Evolutionary conservation across 345 rosid genomes (phyloP), one percentile per base, ranked within the genome.

Genomic region (Pugionium cornutum): DNA sequence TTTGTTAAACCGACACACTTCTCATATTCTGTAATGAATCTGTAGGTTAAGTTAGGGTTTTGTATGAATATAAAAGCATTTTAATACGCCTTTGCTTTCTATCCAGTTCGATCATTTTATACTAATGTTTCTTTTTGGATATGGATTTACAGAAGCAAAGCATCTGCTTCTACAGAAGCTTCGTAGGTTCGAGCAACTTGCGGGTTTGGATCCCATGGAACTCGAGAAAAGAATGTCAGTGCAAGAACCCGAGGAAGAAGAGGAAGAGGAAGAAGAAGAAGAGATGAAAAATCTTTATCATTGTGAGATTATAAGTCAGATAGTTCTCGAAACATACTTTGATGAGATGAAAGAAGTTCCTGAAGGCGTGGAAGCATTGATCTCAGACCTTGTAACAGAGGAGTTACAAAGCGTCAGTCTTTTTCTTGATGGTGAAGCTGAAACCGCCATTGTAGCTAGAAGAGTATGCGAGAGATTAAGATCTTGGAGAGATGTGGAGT

Each of bases 401-500:
- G 96, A 89, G 70, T 74, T 78, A 49, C 64, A 58, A 11, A 70
- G 48, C 34, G 47, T 44, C 6, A 62, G 57, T 11, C 34, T 48
- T 29, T 39, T 51, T 10, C 31, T 10, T 0, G 75, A 79, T 6
- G 53, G 49, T 67, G 86, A 78, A 58, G 50, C 64, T 4, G 49
- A 64, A 40, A 69, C 62, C 27, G 29, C 5, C 8, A 18, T 18
- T 18, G 59, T 39, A 45, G 26, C 66, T 9, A 83, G 74, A 75
- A 82, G 88, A 65, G 88, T 89, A 0, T 79, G 86, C 51, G 77
- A 76, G 77, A 78, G 84, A 69, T 62, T 87, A 66, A 86, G 83
- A 44, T 77, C 82, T 44, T 92, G 95, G 97, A 84, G 83, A 62
- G 85, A 87, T 29, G 95, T 89, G 58, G 89, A 87, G 50, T 79